Percentiles rank a stretch among this genome's conserved stretches.
Evolutionary conservation across 371 early-diverging fungal genomes (phyloP).

Genomic region (Cokeromyces recurvatus): DNA sequence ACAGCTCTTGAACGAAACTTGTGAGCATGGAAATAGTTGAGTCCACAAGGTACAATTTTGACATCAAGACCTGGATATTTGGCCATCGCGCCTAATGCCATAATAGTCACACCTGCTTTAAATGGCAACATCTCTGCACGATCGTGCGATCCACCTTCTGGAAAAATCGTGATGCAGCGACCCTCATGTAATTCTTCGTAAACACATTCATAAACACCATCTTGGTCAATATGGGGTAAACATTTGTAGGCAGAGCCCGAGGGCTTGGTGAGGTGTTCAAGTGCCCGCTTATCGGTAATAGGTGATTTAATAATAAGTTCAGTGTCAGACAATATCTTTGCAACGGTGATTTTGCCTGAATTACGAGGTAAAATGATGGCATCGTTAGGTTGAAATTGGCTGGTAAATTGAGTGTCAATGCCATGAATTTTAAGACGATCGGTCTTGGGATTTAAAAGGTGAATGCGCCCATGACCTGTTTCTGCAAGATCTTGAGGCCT

Average conservation of each 20-base stretch:
- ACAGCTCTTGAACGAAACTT: conserved; percentile 95
- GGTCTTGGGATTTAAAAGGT: conserved; percentile 54
- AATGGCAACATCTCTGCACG: conserved; percentile 78
- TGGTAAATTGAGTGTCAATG: conserved; percentile 63
- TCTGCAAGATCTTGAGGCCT: conserved; percentile 85
- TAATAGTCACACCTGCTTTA: conserved; percentile 77
- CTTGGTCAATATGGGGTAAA: conserved; percentile 87
- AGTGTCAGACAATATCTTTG: conserved; percentile 76
- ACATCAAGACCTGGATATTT: conserved; percentile 83
- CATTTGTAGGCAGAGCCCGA: conserved; percentile 72
- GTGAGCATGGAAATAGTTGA: conserved; percentile 96
- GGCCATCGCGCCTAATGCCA: conserved; percentile 95
- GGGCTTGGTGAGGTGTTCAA: conserved; percentile 52
- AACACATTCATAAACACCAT: conserved; percentile 78
- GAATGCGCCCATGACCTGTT: conserved; percentile 66
- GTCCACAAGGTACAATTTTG: conserved; percentile 89
- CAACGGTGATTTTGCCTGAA: conserved; percentile 54
- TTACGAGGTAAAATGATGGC: conserved; percentile 57
- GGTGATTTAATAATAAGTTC: conserved; percentile 58
- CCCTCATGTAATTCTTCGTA: conserved; percentile 74
- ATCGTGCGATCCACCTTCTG: conserved; percentile 97
- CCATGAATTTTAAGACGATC: conserved; percentile 70
- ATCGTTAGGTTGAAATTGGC: conserved; percentile 54
- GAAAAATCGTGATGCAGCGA: conserved; percentile 94
- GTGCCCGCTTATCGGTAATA: conserved; percentile 62